Conservation (phyloP, 2,329 filamentous ascomycete species). For the Diplodia sapinea region DNA sequence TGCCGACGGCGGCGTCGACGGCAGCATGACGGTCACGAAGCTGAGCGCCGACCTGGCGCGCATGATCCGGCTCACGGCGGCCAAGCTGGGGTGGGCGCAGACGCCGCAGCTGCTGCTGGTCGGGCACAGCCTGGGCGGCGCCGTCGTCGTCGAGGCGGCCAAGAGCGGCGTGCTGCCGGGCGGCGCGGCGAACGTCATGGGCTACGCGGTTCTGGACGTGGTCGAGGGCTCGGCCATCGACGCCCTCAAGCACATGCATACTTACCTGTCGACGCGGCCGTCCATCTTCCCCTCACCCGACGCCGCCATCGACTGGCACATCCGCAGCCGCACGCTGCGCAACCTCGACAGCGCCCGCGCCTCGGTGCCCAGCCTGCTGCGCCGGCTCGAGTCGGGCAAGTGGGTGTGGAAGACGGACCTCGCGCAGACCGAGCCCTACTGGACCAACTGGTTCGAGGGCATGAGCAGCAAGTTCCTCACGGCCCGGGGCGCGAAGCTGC, state of each 20-base stretch:
- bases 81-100: constrained; percentile 72
- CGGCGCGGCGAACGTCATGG: constrained; percentile 69
- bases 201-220: constrained; percentile 90
- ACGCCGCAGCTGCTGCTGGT: constrained; percentile 81
- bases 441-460: constrained; percentile 91
- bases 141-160: constrained; percentile 85
- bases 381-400: constrained; percentile 46
- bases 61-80: constrained; percentile 71
- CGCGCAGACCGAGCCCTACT: constrained; percentile 82
- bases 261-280: constrained; percentile 83
- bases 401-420: constrained; percentile 91
- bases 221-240: constrained; percentile 96
- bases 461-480: constrained; percentile 86
- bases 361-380: constrained; percentile 82
- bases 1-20: constrained; percentile 45
- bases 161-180: constrained; percentile 62
- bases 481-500: constrained; percentile 80
- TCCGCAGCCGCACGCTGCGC: constrained; percentile 83
- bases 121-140: constrained; percentile 91
- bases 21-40: constrained; percentile 74
- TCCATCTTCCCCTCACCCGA: constrained; percentile 76
- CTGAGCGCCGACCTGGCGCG: constrained; percentile 74
- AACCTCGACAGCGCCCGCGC: constrained; percentile 82
- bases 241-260: constrained; percentile 91
- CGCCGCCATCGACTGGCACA: constrained; percentile 91